Base-by-base conservation (phyloP, 306 rosid species). In the Canavalia ensiformis region DNA sequence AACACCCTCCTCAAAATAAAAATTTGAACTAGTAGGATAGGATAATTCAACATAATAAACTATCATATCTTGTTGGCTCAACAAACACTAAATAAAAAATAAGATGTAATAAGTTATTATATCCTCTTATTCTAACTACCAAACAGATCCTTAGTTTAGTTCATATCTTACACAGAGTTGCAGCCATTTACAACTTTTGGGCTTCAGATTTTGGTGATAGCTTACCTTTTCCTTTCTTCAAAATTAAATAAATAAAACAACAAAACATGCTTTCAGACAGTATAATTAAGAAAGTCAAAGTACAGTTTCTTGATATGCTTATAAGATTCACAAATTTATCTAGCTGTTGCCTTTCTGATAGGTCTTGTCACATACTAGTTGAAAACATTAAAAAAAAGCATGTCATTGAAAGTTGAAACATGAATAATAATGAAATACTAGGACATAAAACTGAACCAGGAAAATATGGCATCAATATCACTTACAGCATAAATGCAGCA, bases 401-500 rank as follows among this genome's bases (percentile, higher is more conserved):
- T 4, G 29, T 13, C 9, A 2, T 31, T 72, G 25, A 10, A 0
- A 64, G 52, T 10, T 74, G 25, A 25, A 67, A 70, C 57, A 46
- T 28, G 11, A 77, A 70, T 29, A 44, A 68, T 71, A 33, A 74
- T 39, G 49, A 8, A 12, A 66, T 44, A 44, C 8, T 7, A 66
- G 6, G 3, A 54, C 29, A 81, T 37, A 37, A 72, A 60, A 76
- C 1, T 11, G 65, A 70, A 28, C 41, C 10, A 42, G 64, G 62
- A 58, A 87, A 72, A 25, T 39, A 44, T 10, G 76, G 72, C 44
- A 71, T 29, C 18, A 71, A 47, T 34, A 66, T 35, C 5, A 90
- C 97, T 89, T 87, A 95, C 98, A 92, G 80, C 75, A 95, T 68
- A 72, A 95, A 86, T 8, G 92, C 86, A 0, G 94, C 94, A 75